Conservation (phyloP, 805 yeast genomes). For the Wickerhamiella australiensis region DNA sequence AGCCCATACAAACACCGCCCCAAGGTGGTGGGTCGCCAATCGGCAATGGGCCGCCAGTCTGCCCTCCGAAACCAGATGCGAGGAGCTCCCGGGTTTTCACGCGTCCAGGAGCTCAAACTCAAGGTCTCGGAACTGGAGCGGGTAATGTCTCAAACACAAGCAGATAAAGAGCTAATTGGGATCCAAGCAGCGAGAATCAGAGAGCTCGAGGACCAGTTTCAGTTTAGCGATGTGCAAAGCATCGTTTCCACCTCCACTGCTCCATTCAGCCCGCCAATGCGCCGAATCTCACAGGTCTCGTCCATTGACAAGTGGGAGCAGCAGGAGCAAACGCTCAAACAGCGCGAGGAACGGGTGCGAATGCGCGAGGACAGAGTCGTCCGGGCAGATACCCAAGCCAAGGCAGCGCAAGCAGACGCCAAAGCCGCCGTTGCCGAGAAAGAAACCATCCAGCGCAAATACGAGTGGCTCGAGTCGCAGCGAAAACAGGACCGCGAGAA, state of each 20-base stretch:
- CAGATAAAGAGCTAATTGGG: slow-evolving; percentile 19
- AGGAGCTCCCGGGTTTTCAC: slow-evolving; percentile 5
- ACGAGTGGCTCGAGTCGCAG: slow-evolving; percentile 10
- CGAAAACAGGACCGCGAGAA: slow-evolving; percentile 10
- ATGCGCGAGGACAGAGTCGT: slow-evolving; percentile 12
- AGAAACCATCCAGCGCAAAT: slow-evolving; percentile 11
- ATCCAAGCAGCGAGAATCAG: slow-evolving; percentile 19
- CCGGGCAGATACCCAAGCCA: slow-evolving; percentile 14
- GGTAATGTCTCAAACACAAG: slow-evolving; percentile 20
- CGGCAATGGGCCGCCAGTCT: slow-evolving; percentile 14
- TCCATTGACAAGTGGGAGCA: slow-evolving; percentile 9
- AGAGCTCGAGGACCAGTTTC: slow-evolving; percentile 17
- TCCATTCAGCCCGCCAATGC: background rate
- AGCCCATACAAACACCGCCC: background rate
- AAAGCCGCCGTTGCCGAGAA: slow-evolving; percentile 11
- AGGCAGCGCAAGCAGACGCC: slow-evolving; percentile 13
- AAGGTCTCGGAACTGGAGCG: slow-evolving; percentile 25
- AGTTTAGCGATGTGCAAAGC: background rate
- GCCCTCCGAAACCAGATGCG: slow-evolving; percentile 13
- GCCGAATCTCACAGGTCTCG: slow-evolving; percentile 2
- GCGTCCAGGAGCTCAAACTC: slow-evolving; percentile 23
- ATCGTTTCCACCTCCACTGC: slow-evolving; percentile 1
- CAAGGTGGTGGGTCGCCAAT: slow-evolving; percentile 4
- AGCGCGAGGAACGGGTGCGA: slow-evolving; percentile 9
- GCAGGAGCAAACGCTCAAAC: slow-evolving; percentile 16